These are phyloP conservation scores for Mycena vulgaris DNA, from an alignment of 768 basidiomycete species.

Conservation along the genomic window DNA sequence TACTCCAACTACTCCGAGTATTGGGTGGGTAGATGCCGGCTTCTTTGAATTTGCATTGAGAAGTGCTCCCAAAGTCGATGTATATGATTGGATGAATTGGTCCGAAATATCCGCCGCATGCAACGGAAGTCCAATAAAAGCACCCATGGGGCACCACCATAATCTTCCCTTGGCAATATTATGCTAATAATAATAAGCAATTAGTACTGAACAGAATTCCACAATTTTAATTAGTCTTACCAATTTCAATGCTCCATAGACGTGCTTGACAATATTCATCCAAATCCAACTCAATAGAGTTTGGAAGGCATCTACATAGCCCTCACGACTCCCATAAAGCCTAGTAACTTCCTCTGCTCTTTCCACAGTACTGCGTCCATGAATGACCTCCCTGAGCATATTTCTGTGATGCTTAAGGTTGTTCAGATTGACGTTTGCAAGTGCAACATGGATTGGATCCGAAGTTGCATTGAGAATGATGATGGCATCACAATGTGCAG, in stretches of 20 bases:
- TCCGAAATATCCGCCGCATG: background rate
- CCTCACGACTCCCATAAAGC: too few relatives aligned
- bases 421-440: background rate
- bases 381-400: background rate
- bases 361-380: background rate
- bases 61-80: background rate
- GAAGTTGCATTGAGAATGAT: background rate
- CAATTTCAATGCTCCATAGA: background rate
- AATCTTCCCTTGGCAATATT: background rate
- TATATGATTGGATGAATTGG: background rate
- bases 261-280: too few relatives aligned
- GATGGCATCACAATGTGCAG: background rate
- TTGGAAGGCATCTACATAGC: too few relatives aligned
- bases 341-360: background rate
- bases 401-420: background rate
- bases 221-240: too few relatives aligned
- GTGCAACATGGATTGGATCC: background rate
- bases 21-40: background rate
- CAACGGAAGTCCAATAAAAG: background rate
- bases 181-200: background rate
- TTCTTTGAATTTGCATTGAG: background rate
- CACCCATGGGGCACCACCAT: constrained; percentile 1
- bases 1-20: background rate
- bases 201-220: background rate
- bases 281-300: too few relatives aligned